Conservation (phyloP, 164 flowering plant genomes). For the Umbellularia californica region DNA sequence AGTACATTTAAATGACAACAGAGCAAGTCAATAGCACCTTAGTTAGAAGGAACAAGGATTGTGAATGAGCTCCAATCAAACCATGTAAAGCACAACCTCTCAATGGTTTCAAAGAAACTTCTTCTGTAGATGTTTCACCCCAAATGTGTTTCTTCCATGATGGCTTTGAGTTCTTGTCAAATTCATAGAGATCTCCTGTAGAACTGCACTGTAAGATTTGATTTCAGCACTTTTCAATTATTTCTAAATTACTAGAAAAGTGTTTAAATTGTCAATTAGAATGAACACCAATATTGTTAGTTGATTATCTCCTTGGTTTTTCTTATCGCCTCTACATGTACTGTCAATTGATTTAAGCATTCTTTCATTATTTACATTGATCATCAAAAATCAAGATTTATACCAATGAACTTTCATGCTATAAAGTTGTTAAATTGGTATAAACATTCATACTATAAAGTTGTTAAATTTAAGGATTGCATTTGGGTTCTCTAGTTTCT, state of each 20-base stretch:
- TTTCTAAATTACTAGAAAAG: conserved; percentile 1
- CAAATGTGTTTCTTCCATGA: conserved; percentile 85
- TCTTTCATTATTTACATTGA: too few species aligned
- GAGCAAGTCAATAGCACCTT: conserved; percentile 42
- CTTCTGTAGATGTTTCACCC: conserved; percentile 34
- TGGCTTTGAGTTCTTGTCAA: conserved; percentile 64
- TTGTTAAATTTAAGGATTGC: neutral
- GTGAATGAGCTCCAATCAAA: conserved; percentile 49
- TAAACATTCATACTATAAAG: neutral
- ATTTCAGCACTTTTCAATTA: conserved; percentile 9
- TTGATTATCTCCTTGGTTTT: neutral
- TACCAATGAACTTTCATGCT: too few species aligned
- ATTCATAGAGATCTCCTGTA: conserved; percentile 74
- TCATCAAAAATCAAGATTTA: too few species aligned
- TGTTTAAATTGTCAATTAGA: neutral
- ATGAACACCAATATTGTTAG: neutral
- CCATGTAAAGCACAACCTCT: conserved; percentile 45
- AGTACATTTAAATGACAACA: neutral
- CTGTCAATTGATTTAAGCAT: too few species aligned
- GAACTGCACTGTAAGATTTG: conserved; percentile 47
- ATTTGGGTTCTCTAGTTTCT: neutral
- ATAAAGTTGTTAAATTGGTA: neutral
- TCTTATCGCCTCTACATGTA: too few species aligned
- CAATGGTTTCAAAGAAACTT: conserved; percentile 38
- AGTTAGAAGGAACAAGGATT: conserved; percentile 68